Base-by-base conservation (phyloP, 345 rosid species). In the Hibiscus trionum region DNA sequence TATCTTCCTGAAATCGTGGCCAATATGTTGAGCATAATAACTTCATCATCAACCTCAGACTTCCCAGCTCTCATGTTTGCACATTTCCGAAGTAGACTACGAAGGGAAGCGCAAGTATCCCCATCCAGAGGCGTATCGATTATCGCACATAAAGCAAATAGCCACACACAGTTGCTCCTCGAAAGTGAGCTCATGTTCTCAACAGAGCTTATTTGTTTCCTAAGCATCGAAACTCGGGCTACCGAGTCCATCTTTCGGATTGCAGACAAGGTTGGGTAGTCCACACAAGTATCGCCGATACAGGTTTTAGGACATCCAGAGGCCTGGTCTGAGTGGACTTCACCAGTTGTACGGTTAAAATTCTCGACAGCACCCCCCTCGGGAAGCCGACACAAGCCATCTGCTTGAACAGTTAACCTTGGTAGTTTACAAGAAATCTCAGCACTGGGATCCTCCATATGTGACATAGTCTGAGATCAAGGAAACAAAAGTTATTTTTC, bases 71-170 rank as follows among this genome's bases (percentile, higher is more conserved):
- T 84, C 72, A 90, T 65, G 78, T 82, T 85, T 1, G 98, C 93
- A 70, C 99, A 92, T 62, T 90, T 90, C 19, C 97, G 86, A 37
- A 92, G 82, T 72, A 90, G 77, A 74, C 84, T 76, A 12, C 94
- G 85, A 15, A 92, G 84, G 29, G 86, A 79, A 75, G 94, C 98
- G 49, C 88, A 78, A 4, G 90, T 84, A 75, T 87, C 94, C 0
- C 85, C 93, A 60, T 87, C 86, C 47, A 89, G 37, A 2, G 99
- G 99, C 37, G 86, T 78, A 58, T 95, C 97, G 37, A 92, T 84
- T 12, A 91, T 86, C 56, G 94, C 90, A 61, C 93, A 88, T 26
- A 92, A 80, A 27, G 96, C 89, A 74, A 89, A 87, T 39, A 92
- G 80, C 98, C 97, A 95, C 56, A 78, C 49, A 24, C 89, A 85